Evolutionary conservation across 148 eudicot species (phyloP).

Genomic region (Persicaria maculosa): DNA sequence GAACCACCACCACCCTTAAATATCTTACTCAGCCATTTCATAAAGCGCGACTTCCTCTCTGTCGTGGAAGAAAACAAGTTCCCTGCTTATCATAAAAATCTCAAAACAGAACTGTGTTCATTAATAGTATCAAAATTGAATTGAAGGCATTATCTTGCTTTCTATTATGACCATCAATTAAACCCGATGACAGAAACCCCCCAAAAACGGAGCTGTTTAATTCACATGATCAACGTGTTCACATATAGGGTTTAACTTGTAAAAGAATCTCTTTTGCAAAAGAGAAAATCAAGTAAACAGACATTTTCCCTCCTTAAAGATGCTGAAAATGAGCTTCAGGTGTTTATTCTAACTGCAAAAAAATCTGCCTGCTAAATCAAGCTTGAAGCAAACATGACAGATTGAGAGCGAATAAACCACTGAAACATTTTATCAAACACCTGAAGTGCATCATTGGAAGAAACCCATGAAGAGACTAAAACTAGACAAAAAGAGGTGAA

Average conservation of each 20-base stretch:
- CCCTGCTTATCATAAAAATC: slow-evolving; percentile 29
- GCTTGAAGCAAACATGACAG: neutral
- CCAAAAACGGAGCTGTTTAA: no score
- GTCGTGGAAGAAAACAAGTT: slow-evolving; percentile 39
- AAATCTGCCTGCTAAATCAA: no score
- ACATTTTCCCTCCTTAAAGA: no score
- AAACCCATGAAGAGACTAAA: neutral
- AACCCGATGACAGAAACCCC: no score
- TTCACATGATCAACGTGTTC: no score
- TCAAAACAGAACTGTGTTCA: neutral
- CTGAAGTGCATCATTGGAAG: slow-evolving; percentile 5
- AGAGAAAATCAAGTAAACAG: no score
- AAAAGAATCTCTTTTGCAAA: no score
- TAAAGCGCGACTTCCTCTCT: slow-evolving; percentile 66
- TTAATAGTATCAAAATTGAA: neutral
- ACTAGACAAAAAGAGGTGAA: neutral
- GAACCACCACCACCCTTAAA: slow-evolving; percentile 59
- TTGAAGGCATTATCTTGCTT: neutral
- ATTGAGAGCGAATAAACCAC: slow-evolving; percentile 12
- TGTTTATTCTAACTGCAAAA: neutral
- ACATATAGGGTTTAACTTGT: no score
- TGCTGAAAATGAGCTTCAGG: neutral
- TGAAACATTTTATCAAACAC: slow-evolving; percentile 29
- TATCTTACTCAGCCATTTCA: slow-evolving; percentile 85
- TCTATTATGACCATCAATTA: neutral